These are phyloP conservation scores for Vanrija sp. DNA, from an alignment of 1,284 basidiomycete species.

Conservation along the genomic window DNA sequence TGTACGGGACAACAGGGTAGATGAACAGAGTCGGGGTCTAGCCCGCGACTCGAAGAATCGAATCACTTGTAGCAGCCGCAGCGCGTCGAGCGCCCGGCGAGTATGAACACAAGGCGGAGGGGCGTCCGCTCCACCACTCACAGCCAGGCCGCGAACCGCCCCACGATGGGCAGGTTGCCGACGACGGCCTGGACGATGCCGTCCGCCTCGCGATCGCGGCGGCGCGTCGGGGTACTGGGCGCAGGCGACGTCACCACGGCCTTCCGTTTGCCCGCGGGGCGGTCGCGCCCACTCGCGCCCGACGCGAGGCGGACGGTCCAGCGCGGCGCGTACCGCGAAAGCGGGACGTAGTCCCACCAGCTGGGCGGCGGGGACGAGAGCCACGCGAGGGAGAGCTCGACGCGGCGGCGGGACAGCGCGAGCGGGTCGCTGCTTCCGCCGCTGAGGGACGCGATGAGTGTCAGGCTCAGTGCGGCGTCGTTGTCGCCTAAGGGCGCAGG, in stretches of 20 bases:
- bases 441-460: constrained; percentile 15
- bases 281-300: neutral
- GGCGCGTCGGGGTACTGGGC: neutral
- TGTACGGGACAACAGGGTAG: too few species aligned
- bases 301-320: constrained; percentile 8
- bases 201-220: neutral
- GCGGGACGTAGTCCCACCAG: constrained; percentile 10
- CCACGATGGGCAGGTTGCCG: constrained; percentile 14
- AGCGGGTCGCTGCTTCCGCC: constrained; percentile 1
- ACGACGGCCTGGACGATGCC: constrained; percentile 11
- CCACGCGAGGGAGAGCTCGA: constrained; percentile 26
- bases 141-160: constrained; percentile 9
- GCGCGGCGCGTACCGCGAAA: constrained; percentile 7
- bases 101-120: too few species aligned
- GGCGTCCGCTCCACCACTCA: neutral
- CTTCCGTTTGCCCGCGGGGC: neutral
- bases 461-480: constrained; percentile 9
- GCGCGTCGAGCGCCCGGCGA: too few species aligned
- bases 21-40: too few species aligned
- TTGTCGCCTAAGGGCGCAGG: neutral
- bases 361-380: neutral
- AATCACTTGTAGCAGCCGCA: too few species aligned
- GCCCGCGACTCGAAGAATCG: too few species aligned
- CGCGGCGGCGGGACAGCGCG: constrained; percentile 13
- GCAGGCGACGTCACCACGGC: neutral